Base-by-base conservation (phyloP, 805 yeast species). In the Vanderwaltozyma yarrowii region DNA sequence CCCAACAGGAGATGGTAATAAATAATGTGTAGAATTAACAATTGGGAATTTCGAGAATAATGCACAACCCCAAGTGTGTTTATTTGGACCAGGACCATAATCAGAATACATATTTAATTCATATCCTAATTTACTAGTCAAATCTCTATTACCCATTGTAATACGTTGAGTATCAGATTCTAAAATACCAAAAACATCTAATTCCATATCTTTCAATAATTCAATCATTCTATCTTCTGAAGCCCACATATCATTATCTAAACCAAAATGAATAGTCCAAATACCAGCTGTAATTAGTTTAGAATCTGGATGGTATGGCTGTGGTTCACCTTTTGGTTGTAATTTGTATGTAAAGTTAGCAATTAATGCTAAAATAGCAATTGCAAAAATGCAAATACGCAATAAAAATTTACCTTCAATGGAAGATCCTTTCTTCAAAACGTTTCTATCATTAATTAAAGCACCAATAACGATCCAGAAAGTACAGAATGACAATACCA, bases 171-270 rank as follows among this genome's bases (percentile, higher is more conserved):
- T 89, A 55, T 92, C 98, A 6, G 87, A 76, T 64, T 92, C 98
- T 33, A 92, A 68, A 43, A 92, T 64, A 1, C 97, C 97, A 50
- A 92, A 73, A 32, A 92, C 81, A 58, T 92, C 98, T 12, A 92
- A 63, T 62, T 92, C 94, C 38, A 94, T 78, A 50, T 89, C 97
- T 42, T 65, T 67, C 42, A 92, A 76, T 36, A 89, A 71, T 46
- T 81, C 80, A 41, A 80, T 67, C 95, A 92, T 89, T 47, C 96
- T 74, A 31, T 75, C 78, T 62, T 92, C 96, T 46, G 87, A 76
- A 0, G 94, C 89, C 98, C 98, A 92, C 92, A 92, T 81, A 56
- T 87, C 95, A 60, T 92, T 92, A 59, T 92, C 98, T 36, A 92
- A 70, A 18, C 96, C 98, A 57, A 92, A 92, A 64, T 92, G 98